Base-by-base conservation (phyloP, 805 yeast genomes). In the Pichia nanzhaoensis region DNA sequence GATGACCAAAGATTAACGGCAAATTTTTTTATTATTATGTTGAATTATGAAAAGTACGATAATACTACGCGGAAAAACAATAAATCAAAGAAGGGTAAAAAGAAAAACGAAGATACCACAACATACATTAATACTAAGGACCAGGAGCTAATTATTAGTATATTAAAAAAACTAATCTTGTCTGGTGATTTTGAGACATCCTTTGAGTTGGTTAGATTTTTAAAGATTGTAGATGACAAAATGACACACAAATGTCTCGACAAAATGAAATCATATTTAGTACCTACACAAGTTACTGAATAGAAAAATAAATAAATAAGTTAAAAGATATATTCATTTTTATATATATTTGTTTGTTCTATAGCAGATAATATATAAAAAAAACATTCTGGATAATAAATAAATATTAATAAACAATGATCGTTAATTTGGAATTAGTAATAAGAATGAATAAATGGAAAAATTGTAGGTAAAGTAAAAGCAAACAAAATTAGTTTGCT, bases 161-260 rank as follows among this genome's bases (percentile, higher is more conserved):
- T 76, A 13, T 61, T 77, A 37, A 58, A 61, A 42, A 69, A 72
- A 59, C 61, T 77, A 41, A 59, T 64, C 16, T 63, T 63, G 32
- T 55, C 57, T 7, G 63, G 65, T n/a, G 64, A 67, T 45, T 77
- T 74, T 68, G 78, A 73, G 37, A 73, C 77, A 55, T 71, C 79
- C 35, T 75, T 74, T 56, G 81, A 77, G 51, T 59, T 77, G 45
- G 66, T 78, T 43, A 63, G 82, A 40, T 77, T 74, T 51, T 68
- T 77, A 44, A 77, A 77, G 53, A 55, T 77, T 16, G 63, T 77
- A 31, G 79, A 65, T 41, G 65, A 60, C 30, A 52, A 56, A 20
- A 47, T 56, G 17, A 60, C 63, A 42, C 52, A 70, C 46, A 71
- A 70, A 3, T 58, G 70, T 28, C 66, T 72, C 6, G 61, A 46